Base-by-base conservation (phyloP, 164 flowering plant genomes). In the Echeveria elegans region DNA sequence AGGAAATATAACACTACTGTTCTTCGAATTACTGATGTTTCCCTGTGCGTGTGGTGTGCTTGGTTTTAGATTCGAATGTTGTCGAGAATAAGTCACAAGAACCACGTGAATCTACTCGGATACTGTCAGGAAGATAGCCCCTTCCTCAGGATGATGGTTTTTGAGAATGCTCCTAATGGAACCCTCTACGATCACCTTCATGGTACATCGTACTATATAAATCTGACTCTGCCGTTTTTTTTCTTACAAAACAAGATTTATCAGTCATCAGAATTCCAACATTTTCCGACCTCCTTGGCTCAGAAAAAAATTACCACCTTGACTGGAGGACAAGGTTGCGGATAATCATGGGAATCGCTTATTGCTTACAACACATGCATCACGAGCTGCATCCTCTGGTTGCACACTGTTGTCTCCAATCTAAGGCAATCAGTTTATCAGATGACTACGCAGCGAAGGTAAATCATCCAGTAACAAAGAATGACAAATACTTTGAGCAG, bases 391-490 rank as follows among this genome's bases (percentile, higher is more conserved):
- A 31, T 59, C 69, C 69, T 48, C 63, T 59, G 7, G 60, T 66
- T 23, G 4, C 62, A 50, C 69, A 67, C 29, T n/a, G 58, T 38
- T 34, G 36, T 52, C 69, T 66, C 19, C 69, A 52, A 10, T 50
- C 69, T 3, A 48, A 11, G 24, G 37, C 69, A 16, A n/a, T 67
- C 19, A 5, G 56, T 52, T 40, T 67, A 29, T 21, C 69, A 52
- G 69, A 67, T 32, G 69, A 67, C 32, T 67, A 32, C 24, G 69
- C 69, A 14, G 69, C 69, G 12, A 67, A 67, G 69, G 69, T 67
- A 32, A n/a, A 32, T 21, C 16, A 16, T 36, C 28, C 10, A 31
- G 40, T 6, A 21, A 30, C 3, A 29, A 53, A 23, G 9, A 30
- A 26, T 8, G 12, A 8, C 2, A 56, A 28, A 14, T 26, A 12